Evolutionary conservation across 305 asterid genomes (phyloP).

Genomic region (Fraxinus xanthoxyloides): DNA sequence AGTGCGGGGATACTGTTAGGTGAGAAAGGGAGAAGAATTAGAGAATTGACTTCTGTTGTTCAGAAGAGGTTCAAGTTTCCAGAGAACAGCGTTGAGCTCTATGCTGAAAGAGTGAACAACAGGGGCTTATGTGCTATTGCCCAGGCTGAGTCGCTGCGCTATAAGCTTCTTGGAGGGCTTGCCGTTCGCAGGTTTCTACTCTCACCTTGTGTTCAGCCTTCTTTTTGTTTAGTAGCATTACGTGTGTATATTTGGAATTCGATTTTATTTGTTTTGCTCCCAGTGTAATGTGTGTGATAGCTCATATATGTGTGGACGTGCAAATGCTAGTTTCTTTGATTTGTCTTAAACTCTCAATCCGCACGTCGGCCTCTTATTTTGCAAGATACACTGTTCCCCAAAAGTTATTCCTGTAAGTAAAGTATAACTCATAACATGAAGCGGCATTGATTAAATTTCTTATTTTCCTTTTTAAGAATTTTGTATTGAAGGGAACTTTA

Average conservation of each 20-base stretch:
- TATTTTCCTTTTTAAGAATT: slow-evolving; percentile 2
- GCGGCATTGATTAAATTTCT: slow-evolving; percentile 25
- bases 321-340: not conserved
- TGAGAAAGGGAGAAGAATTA: slow-evolving; percentile 49
- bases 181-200: slow-evolving; percentile 45
- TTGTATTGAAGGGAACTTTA: slow-evolving; percentile 7
- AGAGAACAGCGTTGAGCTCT: slow-evolving; percentile 43
- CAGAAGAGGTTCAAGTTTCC: slow-evolving; percentile 50
- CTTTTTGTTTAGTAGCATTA: not conserved
- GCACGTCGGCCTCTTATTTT: not conserved
- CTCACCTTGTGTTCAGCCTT: not conserved
- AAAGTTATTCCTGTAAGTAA: not conserved
- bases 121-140: slow-evolving; percentile 54
- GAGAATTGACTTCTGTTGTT: slow-evolving; percentile 48
- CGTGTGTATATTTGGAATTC: not conserved
- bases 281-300: not conserved
- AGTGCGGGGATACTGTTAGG: slow-evolving; percentile 20
- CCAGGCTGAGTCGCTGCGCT: slow-evolving; percentile 57
- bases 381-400: not conserved
- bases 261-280: not conserved
- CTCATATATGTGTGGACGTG: not conserved
- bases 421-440: not conserved
- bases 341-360: not conserved
- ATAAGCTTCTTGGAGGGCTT: slow-evolving; percentile 57
- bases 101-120: slow-evolving; percentile 53